phyloP scores from a whole-genome alignment of 139 green algal genomes.

The Mesotaenium endlicherianum region DNA sequence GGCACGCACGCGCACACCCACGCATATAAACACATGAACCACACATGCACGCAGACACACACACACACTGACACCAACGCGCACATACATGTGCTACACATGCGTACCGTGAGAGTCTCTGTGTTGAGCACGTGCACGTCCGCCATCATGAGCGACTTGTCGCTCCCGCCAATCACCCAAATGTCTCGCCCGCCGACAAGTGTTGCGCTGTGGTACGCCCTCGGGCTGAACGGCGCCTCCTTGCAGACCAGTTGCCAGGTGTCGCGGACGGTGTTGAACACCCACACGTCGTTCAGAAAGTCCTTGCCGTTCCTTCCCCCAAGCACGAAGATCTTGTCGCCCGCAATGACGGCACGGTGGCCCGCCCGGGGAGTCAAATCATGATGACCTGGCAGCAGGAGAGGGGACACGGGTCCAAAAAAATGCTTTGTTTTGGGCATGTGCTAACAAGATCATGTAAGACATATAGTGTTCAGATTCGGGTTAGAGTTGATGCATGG shows the following conservation, averaged over 20 bases:
- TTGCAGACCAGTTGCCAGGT: neutral
- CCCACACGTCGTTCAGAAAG: constrained; percentile 41
- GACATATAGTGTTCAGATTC: no score
- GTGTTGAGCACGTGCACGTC: constrained; percentile 44
- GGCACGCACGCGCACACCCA: no score
- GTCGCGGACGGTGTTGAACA: constrained; percentile 18
- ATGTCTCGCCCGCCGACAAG: constrained; percentile 28
- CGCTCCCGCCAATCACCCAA: constrained; percentile 43
- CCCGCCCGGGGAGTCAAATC: constrained; percentile 2
- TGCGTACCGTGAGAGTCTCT: constrained; percentile 10
- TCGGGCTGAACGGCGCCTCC: constrained; percentile 28
- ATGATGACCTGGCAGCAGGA: neutral
- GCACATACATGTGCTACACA: neutral
- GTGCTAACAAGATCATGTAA: no score
- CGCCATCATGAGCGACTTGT: neutral
- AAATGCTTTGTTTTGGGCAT: no score
- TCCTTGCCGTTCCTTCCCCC: constrained; percentile 10
- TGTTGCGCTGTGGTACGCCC: constrained; percentile 38
- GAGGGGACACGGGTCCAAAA: no score
- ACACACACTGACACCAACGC: neutral
- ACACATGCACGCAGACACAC: no score
- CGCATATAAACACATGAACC: no score
- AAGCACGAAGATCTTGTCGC: constrained; percentile 28
- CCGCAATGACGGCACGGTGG: constrained; percentile 25
- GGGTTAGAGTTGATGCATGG: no score